Conservation (phyloP, 2,329 filamentous ascomycete species). For the Pseudohalonectria lignicola region DNA sequence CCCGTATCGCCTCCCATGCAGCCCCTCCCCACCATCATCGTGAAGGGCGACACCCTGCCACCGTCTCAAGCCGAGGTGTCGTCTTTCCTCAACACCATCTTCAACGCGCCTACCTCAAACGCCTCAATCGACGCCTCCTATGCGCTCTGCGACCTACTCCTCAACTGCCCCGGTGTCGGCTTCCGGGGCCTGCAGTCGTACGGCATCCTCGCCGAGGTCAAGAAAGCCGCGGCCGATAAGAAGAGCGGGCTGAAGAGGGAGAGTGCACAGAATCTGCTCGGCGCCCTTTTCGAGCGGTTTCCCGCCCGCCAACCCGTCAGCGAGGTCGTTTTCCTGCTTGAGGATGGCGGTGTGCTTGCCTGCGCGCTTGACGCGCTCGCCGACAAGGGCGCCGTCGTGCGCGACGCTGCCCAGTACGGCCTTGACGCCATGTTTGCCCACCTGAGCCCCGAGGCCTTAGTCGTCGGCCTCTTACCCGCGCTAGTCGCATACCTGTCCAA, state of each 20-base stretch:
- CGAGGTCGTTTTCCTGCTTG: conserved; percentile 73
- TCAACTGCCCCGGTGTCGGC: conserved; percentile 36
- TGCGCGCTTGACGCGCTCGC: conserved; percentile 74
- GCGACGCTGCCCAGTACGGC: conserved; percentile 87
- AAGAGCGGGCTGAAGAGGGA: conserved; percentile 80
- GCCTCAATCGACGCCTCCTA: conserved; percentile 56
- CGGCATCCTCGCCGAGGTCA: conserved; percentile 42
- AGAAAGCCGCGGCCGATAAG: conserved; percentile 80
- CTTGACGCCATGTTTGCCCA: conserved; percentile 78
- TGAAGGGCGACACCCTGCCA: conserved; percentile 26
- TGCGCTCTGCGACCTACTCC: conserved; percentile 46
- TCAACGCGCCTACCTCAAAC: conserved; percentile 57
- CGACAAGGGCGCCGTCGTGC: conserved; percentile 82
- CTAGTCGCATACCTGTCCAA: conserved; percentile 68
- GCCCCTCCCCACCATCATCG: conserved; percentile 11
- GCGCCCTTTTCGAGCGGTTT: conserved; percentile 86
- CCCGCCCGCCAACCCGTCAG: conserved; percentile 65
- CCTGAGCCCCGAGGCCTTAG: conserved; percentile 71
- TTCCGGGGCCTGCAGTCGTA: conserved; percentile 40
- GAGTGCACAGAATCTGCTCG: conserved; percentile 88
- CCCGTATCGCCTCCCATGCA: conserved; percentile 10
- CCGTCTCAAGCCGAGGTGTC: conserved; percentile 57
- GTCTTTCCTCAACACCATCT: conserved; percentile 54
- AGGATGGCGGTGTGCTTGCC: conserved; percentile 63
- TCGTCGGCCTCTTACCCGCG: conserved; percentile 69